Conservation (phyloP, 768 basidiomycete species). For the Auriscalpium orientale region DNA sequence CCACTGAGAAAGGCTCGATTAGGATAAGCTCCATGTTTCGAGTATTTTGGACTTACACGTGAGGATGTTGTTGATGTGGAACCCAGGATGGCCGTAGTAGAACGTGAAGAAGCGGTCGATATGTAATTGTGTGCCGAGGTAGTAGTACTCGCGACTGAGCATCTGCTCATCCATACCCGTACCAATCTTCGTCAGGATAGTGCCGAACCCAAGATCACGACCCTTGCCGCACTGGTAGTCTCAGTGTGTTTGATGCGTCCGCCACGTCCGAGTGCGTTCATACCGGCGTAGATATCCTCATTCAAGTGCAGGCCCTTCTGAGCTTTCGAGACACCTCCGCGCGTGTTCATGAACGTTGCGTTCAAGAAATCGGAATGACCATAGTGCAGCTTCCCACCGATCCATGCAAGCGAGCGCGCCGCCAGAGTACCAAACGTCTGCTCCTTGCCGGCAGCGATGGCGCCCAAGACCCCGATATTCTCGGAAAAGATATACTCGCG, state of each 20-base stretch:
- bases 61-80: conserved; percentile 99
- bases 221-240: conserved; percentile 98
- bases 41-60: conserved; percentile 52
- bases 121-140: conserved; percentile 94
- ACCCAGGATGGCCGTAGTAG: conserved; percentile 98
- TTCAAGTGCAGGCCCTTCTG: conserved; percentile 99
- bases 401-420: conserved; percentile 94
- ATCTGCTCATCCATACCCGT: conserved; percentile 99
- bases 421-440: conserved; percentile 98
- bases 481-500: conserved; percentile 99
- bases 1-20: conserved; percentile 45
- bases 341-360: conserved; percentile 94
- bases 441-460: conserved; percentile 97
- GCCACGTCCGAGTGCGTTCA: conserved; percentile 96
- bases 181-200: conserved; percentile 97
- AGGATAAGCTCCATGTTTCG: conserved; percentile 8
- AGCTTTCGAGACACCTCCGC: conserved; percentile 97
- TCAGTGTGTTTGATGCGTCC: conserved; percentile 98
- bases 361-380: conserved; percentile 99
- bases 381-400: conserved; percentile 97
- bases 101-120: conserved; percentile 99
- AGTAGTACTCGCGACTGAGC: conserved; percentile 98
- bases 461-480: conserved; percentile 98
- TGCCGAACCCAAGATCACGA: conserved; percentile 97
- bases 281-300: conserved; percentile 99